These are phyloP conservation scores for Aspergillus indologenus DNA, from an alignment of 495 filamentous ascomycete genomes.

Conservation along the genomic window DNA sequence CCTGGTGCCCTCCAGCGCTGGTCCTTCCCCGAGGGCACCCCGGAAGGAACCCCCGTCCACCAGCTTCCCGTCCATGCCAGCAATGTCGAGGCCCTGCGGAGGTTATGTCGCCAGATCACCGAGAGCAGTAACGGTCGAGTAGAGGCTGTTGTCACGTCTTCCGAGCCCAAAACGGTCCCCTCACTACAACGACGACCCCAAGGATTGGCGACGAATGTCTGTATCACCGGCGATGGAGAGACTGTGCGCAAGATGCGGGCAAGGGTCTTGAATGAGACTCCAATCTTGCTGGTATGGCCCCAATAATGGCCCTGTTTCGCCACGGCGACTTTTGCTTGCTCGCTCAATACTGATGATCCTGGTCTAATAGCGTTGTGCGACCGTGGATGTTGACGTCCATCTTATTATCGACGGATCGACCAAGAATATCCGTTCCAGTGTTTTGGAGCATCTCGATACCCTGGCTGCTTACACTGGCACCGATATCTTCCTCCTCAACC, in stretches of 20 bases:
- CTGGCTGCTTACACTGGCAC: slow-evolving; percentile 84
- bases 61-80: slow-evolving; percentile 83
- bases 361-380: slow-evolving; percentile 71
- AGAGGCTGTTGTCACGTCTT: slow-evolving; percentile 77
- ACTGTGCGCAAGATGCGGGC: slow-evolving; percentile 80
- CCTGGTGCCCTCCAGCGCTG: slow-evolving; percentile 78
- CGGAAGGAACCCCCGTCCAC: slow-evolving; percentile 76
- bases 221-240: slow-evolving; percentile 79
- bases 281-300: slow-evolving; percentile 75
- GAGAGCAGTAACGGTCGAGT: slow-evolving; percentile 65
- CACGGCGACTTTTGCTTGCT: slow-evolving; percentile 24
- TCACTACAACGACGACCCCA: slow-evolving; percentile 64
- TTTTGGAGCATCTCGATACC: slow-evolving; percentile 80
- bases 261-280: slow-evolving; percentile 79
- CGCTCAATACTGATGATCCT: slow-evolving; percentile 16
- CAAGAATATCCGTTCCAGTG: slow-evolving; percentile 62
- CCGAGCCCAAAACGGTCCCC: slow-evolving; percentile 73
- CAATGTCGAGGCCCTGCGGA: slow-evolving; percentile 75
- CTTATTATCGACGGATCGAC: slow-evolving; percentile 71
- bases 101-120: slow-evolving; percentile 73
- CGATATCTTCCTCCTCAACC: slow-evolving; percentile 91
- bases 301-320: slow-evolving; percentile 6
- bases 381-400: slow-evolving; percentile 86
- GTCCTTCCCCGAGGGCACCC: slow-evolving; percentile 83
- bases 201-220: slow-evolving; percentile 83